Evolutionary conservation across 2,329 filamentous ascomycete species (phyloP), one percentile per base, ranked within the genome.

Genomic region (Microdochium trichocladiopsis): DNA sequence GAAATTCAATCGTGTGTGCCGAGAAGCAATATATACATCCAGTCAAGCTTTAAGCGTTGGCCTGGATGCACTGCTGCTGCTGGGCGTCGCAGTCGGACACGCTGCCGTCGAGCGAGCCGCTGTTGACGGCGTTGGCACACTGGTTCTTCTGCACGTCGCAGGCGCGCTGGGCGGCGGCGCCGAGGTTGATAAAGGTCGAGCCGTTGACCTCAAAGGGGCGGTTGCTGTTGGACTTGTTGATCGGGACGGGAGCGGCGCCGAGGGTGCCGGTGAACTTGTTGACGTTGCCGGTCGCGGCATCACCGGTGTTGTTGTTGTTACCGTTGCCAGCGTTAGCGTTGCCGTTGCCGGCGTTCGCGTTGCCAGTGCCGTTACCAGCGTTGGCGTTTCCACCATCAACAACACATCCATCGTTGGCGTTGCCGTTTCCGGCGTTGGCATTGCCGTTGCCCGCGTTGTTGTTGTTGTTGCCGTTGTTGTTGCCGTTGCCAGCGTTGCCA

Each of bases 191-290:
- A 64, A 84, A 85, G 55, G 73, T 80, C 51, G 75, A 74, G 16
- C 73, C 75, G 52, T 77, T 82, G 56, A 82, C 82, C 49, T 63
- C 67, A 63, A 78, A 79, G 50, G 74, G 74, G 16, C 71, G 70
- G 47, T 66, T 59, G 36, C 65, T 63, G 4, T 63, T 62, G 2
- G 68, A 66, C 58, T 65, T 66, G 57, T 67, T 56, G 24, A 78
- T 72, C 3, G 75, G 61, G 4, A 66, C 56, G 2, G 74, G 72
- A 2, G 72, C 57, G 1, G 71, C 53, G 25, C 71, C 74, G 43
- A 74, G 72, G 22, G 70, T 67, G 50, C 66, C 50, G 18, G 50
- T 72, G 65, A 78, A 78, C 21, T 66, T 59, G 58, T 78, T 75
- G 21, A 77, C 67, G 61, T 78, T 68, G 57, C 53, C 58, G 16